Percentiles rank a stretch among this genome's conserved stretches.
Conservation (phyloP, 2,329 filamentous ascomycete genomes). For the Aspergillus vadensis region DNA sequence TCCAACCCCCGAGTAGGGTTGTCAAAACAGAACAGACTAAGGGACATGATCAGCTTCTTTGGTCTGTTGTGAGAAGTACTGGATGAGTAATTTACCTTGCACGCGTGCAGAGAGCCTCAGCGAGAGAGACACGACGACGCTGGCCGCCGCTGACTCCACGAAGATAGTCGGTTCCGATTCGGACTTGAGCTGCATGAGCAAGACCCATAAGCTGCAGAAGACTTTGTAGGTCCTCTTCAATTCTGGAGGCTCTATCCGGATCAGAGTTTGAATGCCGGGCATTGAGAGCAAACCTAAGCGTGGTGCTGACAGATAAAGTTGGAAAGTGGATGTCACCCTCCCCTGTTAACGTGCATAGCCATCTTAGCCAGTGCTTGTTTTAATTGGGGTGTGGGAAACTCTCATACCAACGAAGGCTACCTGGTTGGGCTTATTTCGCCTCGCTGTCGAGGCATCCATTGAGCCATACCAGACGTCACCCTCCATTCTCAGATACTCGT, state of each 20-base stretch:
- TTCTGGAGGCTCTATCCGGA: background rate
- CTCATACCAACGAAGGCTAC: background rate
- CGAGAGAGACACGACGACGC: constrained; percentile 74
- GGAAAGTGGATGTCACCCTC: constrained; percentile 81
- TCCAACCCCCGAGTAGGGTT: constrained; percentile 59
- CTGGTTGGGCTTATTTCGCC: background rate
- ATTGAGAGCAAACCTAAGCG: constrained; percentile 68
- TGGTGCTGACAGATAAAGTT: constrained; percentile 80
- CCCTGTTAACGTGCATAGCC: constrained; percentile 52
- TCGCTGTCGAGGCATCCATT: no score
- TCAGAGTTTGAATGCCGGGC: constrained; percentile 7
- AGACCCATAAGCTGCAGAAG: constrained; percentile 7
- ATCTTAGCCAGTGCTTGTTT: background rate
- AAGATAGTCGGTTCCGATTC: constrained; percentile 81
- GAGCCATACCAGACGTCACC: constrained; percentile 51
- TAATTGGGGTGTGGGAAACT: background rate
- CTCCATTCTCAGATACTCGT: constrained; percentile 57
- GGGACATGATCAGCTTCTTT: constrained; percentile 55
- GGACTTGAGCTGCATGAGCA: constrained; percentile 62
- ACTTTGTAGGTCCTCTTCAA: background rate
- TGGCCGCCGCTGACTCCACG: constrained; percentile 76
- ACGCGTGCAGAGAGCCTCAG: constrained; percentile 74
- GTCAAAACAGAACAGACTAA: constrained; percentile 56
- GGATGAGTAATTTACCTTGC: constrained; percentile 37
- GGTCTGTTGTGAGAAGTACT: background rate